Percentiles rank a stretch among this genome's conserved stretches.
Conservation (phyloP, 495 filamentous ascomycete genomes). For the Amphirosellinia nigrospora region DNA sequence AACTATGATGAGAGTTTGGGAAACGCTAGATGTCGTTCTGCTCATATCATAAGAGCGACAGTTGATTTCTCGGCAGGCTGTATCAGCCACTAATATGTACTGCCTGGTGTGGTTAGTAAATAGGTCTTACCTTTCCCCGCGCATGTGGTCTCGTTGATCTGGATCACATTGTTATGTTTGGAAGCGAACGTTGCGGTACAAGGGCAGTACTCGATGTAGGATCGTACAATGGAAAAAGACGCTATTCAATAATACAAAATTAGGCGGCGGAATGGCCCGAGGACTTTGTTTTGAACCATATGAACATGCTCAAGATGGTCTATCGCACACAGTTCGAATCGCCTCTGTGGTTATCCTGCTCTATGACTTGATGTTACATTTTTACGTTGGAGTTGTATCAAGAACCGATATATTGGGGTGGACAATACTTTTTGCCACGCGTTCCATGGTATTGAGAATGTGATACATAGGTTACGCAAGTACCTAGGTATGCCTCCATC, state of each 20-base stretch:
- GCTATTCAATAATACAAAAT: not conserved
- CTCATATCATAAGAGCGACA: not conserved
- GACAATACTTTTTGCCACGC: not conserved
- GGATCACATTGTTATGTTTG: not conserved
- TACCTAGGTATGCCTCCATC: not conserved
- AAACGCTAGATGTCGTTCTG: not conserved
- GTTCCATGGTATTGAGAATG: not conserved
- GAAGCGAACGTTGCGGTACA: not conserved
- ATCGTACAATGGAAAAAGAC: not conserved
- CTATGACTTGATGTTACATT: not conserved
- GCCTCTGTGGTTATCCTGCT: not conserved
- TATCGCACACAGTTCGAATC: not conserved
- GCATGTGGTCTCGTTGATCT: not conserved
- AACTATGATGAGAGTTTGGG: not conserved
- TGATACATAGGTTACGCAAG: too few relatives aligned
- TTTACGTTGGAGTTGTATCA: not conserved
- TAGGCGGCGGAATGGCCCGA: not conserved
- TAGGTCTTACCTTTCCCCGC: not conserved
- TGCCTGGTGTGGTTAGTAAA: not conserved
- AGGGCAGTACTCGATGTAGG: not conserved
- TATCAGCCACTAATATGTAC: not conserved
- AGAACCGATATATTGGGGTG: not conserved
- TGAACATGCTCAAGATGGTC: not conserved
- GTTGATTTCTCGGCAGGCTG: not conserved
- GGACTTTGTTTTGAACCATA: too few relatives aligned